A percentile compares a stretch with the other conserved stretches of the same genome.
Conservation (phyloP, 768 basidiomycete species). For the Mrakia frigida region DNA sequence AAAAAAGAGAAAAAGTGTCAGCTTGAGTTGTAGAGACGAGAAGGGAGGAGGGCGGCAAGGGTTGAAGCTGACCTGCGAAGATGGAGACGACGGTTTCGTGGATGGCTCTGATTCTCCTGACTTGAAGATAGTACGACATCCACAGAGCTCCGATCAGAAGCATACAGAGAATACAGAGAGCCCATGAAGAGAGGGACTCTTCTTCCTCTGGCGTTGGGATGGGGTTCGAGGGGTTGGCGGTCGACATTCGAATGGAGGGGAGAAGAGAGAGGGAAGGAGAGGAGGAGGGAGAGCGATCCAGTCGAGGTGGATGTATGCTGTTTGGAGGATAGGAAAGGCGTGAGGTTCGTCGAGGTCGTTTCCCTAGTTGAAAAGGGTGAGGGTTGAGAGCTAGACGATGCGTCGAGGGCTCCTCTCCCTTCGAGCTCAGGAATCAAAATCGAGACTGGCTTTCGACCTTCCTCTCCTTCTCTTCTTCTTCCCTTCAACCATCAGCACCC, state of each 20-base stretch:
- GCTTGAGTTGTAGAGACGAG: background rate
- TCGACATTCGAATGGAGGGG: background rate
- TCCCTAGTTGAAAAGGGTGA: too few relatives aligned
- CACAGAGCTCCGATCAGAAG: conserved; percentile 89
- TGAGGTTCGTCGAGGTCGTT: too few relatives aligned
- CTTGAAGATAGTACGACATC: conserved; percentile 97
- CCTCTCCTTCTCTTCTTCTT: background rate
- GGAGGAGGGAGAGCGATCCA: background rate
- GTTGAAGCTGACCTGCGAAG: conserved; percentile 56
- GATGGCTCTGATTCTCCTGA: conserved; percentile 87
- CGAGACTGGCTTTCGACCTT: background rate
- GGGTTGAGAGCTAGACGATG: background rate
- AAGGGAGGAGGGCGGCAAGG: background rate
- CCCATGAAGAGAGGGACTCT: conserved; percentile 75
- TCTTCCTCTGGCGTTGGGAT: conserved; percentile 55
- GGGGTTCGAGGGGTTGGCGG: background rate
- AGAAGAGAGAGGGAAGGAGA: background rate
- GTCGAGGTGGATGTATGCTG: background rate
- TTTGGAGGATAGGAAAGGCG: too few relatives aligned
- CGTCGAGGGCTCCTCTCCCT: too few relatives aligned
- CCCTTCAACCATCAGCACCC: background rate
- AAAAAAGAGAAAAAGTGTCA: background rate
- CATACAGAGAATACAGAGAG: conserved; percentile 50
- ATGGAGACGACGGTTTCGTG: conserved; percentile 96
- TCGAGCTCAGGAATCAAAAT: too few relatives aligned